phyloP scores from a whole-genome alignment of 495 filamentous ascomycete genomes.

The Aspergillus kassunensis region DNA sequence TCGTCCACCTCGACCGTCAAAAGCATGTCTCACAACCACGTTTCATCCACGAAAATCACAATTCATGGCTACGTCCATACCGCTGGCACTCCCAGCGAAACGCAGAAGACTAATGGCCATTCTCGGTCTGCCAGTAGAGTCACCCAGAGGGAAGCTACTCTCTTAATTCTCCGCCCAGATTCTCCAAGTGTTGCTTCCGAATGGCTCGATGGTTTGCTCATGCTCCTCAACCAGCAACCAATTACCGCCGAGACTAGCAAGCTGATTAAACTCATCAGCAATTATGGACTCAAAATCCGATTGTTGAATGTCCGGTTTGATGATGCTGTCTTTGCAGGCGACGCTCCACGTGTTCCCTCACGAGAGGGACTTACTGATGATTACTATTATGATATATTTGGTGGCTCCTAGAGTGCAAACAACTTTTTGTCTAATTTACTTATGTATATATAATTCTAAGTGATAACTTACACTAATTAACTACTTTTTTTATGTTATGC shows the following conservation, averaged over 20 bases:
- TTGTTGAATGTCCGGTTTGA: constrained; percentile 90
- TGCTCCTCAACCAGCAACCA: constrained; percentile 91
- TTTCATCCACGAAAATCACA: constrained; percentile 78
- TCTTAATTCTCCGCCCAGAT: constrained; percentile 78
- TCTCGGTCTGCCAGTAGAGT: constrained; percentile 32
- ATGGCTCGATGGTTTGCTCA: constrained; percentile 93
- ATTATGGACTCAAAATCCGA: constrained; percentile 90
- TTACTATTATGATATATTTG: constrained; percentile 54
- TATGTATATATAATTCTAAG: too few species aligned
- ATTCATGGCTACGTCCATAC: constrained; percentile 67
- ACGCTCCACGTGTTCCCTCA: constrained; percentile 42
- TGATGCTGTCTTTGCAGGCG: constrained; percentile 50
- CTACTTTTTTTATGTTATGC: too few species aligned
- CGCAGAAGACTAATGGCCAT: constrained; percentile 29
- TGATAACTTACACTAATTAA: too few species aligned
- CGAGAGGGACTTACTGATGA: constrained; percentile 51
- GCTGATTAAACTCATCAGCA: constrained; percentile 74
- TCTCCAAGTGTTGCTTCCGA: constrained; percentile 84
- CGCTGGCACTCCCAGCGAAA: constrained; percentile 21
- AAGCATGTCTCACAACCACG: constrained; percentile 35
- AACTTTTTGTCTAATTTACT: too few species aligned
- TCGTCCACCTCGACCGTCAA: constrained; percentile 55
- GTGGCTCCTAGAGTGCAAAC: constrained; percentile 29
- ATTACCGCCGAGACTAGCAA: constrained; percentile 96
- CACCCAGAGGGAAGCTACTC: constrained; percentile 52